These are phyloP conservation scores for Pythium inflatum DNA, from an alignment of 352 stramenopile genomes.

Conservation along the genomic window DNA sequence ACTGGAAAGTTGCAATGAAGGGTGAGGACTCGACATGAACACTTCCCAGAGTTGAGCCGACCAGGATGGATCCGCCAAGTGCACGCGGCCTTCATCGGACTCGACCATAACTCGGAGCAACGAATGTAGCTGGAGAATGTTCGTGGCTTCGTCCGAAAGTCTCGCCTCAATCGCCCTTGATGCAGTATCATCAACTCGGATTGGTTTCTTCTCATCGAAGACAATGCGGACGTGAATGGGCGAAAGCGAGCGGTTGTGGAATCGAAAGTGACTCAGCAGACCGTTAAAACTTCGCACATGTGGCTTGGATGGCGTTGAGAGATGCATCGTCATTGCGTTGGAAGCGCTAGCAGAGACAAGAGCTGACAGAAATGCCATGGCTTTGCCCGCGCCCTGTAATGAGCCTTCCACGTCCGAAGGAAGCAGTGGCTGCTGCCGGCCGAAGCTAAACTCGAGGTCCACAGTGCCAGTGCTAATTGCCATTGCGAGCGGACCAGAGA, in stretches of 20 bases:
- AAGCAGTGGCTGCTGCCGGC: conserved; percentile 27
- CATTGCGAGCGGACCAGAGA: conserved; percentile 41
- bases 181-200: conserved; percentile 16
- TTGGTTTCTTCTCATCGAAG: conserved; percentile 75
- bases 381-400: neutral
- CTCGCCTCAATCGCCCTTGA: neutral
- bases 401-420: neutral
- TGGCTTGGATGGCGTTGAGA: neutral
- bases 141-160: neutral
- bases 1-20: conserved; percentile 12
- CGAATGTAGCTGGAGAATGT: conserved; percentile 27
- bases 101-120: conserved; percentile 24
- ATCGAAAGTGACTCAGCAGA: conserved; percentile 83
- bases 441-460: conserved; percentile 63
- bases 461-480: conserved; percentile 38
- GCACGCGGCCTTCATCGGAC: conserved; percentile 29
- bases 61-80: conserved; percentile 26
- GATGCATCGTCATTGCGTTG: neutral
- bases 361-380: conserved; percentile 26
- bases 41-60: conserved; percentile 25
- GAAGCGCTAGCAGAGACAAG: conserved; percentile 6
- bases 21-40: conserved; percentile 10
- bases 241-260: conserved; percentile 89
- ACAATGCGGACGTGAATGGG: conserved; percentile 93
- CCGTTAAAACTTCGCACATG: conserved; percentile 71